phyloP scores from a whole-genome alignment of 1,139 yeast genomes.

The Hyphopichia burtonii region DNA sequence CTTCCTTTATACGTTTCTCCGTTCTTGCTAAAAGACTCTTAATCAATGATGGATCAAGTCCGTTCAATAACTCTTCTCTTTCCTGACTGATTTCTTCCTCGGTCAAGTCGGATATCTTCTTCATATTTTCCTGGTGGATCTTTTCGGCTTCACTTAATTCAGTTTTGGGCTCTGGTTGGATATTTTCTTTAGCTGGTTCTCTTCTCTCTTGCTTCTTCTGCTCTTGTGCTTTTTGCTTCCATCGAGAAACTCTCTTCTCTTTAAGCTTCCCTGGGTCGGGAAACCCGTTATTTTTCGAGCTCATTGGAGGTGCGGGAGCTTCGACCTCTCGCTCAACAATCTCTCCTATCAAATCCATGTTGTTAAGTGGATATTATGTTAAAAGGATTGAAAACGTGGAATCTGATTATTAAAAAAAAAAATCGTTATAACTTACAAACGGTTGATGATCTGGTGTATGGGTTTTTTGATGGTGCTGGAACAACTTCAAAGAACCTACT shows the following conservation, averaged over 20 bases:
- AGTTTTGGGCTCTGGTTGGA: constrained; percentile 1
- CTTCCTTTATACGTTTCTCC: constrained; percentile 19
- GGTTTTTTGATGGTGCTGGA: no score
- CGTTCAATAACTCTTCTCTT: constrained; percentile 61
- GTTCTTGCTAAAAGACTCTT: constrained; percentile 52
- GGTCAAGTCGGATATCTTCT: constrained; percentile 61
- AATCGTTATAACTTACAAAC: no score
- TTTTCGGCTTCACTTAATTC: constrained; percentile 59
- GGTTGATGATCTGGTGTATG: background rate
- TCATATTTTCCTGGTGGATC: constrained; percentile 75
- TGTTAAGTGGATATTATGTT: no score
- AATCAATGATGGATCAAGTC: constrained; percentile 68
- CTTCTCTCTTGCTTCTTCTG: constrained; percentile 1
- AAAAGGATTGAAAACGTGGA: no score
- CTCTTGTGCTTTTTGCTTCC: constrained; percentile 16
- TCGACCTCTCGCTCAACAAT: constrained; percentile 65
- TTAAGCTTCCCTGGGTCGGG: constrained; percentile 35
- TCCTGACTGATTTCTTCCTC: constrained; percentile 65
- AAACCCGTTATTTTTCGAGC: constrained; percentile 34
- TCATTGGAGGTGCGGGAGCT: constrained; percentile 33
- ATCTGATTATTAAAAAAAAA: background rate
- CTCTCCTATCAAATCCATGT: constrained; percentile 73
- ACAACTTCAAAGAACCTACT: no score
- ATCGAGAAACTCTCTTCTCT: constrained; percentile 23
- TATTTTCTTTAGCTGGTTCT: background rate